phyloP scores from a whole-genome alignment of 1,284 basidiomycete species.

The Moesziomyces antarcticus region DNA sequence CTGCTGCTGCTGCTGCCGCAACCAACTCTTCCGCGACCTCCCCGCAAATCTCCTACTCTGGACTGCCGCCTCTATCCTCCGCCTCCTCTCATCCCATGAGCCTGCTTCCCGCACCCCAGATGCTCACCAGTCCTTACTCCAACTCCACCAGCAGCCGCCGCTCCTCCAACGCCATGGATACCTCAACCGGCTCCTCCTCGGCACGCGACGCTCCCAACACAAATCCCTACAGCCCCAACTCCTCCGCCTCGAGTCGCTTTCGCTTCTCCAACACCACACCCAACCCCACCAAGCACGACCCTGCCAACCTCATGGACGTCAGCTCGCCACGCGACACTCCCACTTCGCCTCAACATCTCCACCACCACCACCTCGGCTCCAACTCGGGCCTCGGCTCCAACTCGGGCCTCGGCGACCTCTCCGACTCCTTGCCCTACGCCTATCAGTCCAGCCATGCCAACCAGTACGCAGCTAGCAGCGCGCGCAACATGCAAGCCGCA shows the following conservation, averaged over 20 bases:
- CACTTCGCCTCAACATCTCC: conserved; percentile 30
- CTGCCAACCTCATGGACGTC: conserved; percentile 39
- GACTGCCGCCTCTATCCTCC: conserved; percentile 30
- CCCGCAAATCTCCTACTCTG: conserved; percentile 30
- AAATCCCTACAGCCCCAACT: conserved; percentile 45
- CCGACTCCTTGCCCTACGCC: conserved; percentile 40
- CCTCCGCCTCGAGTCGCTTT: conserved; percentile 28
- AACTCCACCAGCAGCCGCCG: conserved; percentile 38
- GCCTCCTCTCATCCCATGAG: conserved; percentile 26
- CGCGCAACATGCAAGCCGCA: not conserved
- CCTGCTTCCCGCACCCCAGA: conserved; percentile 38
- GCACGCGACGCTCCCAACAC: conserved; percentile 21
- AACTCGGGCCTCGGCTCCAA: too few species aligned
- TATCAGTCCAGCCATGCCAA: conserved; percentile 23
- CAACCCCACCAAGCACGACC: conserved; percentile 16
- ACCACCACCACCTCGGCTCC: conserved; percentile 31
- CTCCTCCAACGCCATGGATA: conserved; percentile 51
- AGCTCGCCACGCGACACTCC: conserved; percentile 20
- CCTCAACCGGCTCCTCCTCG: conserved; percentile 32
- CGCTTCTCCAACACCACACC: conserved; percentile 13
- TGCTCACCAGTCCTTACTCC: conserved; percentile 38
- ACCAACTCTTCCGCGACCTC: conserved; percentile 14
- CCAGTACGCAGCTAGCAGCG: not conserved
- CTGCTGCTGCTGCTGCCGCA: conserved; percentile 6
- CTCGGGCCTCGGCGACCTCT: conserved; percentile 37